Evolutionary conservation across 2,329 filamentous ascomycete genomes (phyloP).

Genomic region (Colletotrichum ledebouriae): DNA sequence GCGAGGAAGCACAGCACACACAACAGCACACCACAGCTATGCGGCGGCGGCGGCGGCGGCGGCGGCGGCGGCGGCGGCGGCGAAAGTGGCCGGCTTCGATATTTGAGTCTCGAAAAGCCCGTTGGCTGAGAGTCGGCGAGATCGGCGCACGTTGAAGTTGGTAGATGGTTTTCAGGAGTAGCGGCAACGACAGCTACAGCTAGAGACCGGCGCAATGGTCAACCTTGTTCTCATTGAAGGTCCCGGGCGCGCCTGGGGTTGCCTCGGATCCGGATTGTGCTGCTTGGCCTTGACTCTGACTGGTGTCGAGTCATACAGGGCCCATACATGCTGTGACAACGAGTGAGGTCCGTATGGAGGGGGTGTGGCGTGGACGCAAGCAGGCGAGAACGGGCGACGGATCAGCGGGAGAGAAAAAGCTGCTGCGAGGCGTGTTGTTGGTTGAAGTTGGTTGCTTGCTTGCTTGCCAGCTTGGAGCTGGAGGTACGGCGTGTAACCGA

Average conservation of each 20-base stretch:
- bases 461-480: slow-evolving; percentile 4
- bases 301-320: slow-evolving; percentile 40
- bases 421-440: slow-evolving; percentile 22
- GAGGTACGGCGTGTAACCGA: slow-evolving; percentile 14
- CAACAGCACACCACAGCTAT: slow-evolving; percentile 29
- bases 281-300: slow-evolving; percentile 38
- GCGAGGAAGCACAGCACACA: slow-evolving; percentile 19
- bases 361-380: slow-evolving; percentile 31
- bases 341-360: slow-evolving; percentile 9
- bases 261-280: slow-evolving; percentile 34
- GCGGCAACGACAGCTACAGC: slow-evolving; percentile 33
- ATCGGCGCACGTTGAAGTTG: slow-evolving; percentile 3
- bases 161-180: background rate
- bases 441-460: slow-evolving; percentile 14
- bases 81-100: slow-evolving; percentile 27
- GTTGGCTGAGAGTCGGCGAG: background rate
- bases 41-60: slow-evolving; percentile 19
- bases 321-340: slow-evolving; percentile 39
- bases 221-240: slow-evolving; percentile 31
- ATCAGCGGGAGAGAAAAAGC: slow-evolving; percentile 11
- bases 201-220: slow-evolving; percentile 20
- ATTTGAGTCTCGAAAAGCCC: slow-evolving; percentile 25
- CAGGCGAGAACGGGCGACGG: slow-evolving; percentile 22
- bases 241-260: slow-evolving; percentile 19
- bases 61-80: slow-evolving; percentile 15